Base-by-base conservation (phyloP, 1,284 basidiomycete genomes). In the Pseudozyma tsukubaensis region DNA sequence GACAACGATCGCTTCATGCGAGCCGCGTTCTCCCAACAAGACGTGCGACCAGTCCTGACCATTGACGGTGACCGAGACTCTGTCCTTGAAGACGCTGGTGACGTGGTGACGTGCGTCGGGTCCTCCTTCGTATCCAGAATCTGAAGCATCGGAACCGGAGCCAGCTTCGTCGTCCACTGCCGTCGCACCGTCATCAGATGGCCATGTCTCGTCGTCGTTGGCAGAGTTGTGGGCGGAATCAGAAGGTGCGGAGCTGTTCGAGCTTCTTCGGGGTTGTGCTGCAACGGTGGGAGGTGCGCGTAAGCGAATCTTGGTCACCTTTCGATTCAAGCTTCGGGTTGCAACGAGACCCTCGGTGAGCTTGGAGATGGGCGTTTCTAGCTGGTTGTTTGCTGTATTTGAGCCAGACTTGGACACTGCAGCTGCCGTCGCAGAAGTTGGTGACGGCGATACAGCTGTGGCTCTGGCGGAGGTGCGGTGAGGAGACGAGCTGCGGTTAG, bases 1-100 rank as follows among this genome's bases (percentile, higher is more conserved):
- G 68, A 81, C 79, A 32, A 81, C 69, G 50, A 81, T 75, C 10
- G 78, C 78, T 50, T 81, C 79, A 50, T 78, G 78, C 7, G 69
- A 61, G 32, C 74, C 74, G 3, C 69, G 54, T 48, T 81, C 79
- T 3, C 68, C 78, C 14, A 81, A 54, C 43, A 81, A 59, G 16
- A 81, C 79, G 39, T 80, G 76, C 24, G 68, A 62, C 79, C 79
- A 81, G 48, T 73, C 65, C 3, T 54, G 53, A 16, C 79, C 76
- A 32, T 81, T 78, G 48, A 81, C 72, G 6, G 59, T 60, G 54
- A 81, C 72, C 9, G 64, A 75, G 32, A 81, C 72, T 9, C 74
- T 63, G 8, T 65, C 57, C 18, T 78, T 76, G 53, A 80, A 80
- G 40, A 80, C 61, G 35, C 52, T 61, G 35, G 60, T 58, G 39